These are phyloP conservation scores for Phytopythium aichiense DNA, from an alignment of 352 stramenopile species.

Conservation along the genomic window DNA sequence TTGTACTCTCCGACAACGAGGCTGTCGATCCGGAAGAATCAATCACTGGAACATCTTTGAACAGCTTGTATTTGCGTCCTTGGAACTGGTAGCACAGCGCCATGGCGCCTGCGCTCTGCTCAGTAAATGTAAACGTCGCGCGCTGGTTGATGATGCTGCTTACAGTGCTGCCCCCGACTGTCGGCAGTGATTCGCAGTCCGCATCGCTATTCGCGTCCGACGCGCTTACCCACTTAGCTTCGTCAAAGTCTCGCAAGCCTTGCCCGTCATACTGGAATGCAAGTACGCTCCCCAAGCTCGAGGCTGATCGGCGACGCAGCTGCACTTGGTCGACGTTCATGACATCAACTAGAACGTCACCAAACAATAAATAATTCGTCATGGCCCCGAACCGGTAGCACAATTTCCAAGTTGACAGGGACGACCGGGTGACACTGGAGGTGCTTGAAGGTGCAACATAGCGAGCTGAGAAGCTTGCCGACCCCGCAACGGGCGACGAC, in stretches of 20 bases:
- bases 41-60: conserved; percentile 31
- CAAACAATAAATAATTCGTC: conserved; percentile 49
- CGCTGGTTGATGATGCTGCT: conserved; percentile 30
- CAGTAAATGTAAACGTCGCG: conserved; percentile 39
- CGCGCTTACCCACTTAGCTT: conserved; percentile 47
- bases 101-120: conserved; percentile 30
- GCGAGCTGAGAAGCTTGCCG: conserved; percentile 26
- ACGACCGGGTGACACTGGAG: conserved; percentile 7
- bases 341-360: conserved; percentile 50
- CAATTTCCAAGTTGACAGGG: conserved; percentile 56
- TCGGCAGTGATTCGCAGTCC: conserved; percentile 34
- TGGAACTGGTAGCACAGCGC: conserved; percentile 60
- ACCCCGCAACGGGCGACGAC: conserved; percentile 29
- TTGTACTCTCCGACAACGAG: background rate
- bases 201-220: conserved; percentile 19
- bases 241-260: conserved; percentile 57
- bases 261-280: conserved; percentile 57
- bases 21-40: conserved; percentile 19
- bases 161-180: conserved; percentile 32
- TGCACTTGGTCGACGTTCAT: conserved; percentile 44
- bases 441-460: conserved; percentile 30
- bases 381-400: conserved; percentile 68
- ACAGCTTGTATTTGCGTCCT: conserved; percentile 48
- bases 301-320: conserved; percentile 26
- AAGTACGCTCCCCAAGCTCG: conserved; percentile 34